These are phyloP conservation scores for Yamadazyma triangularis DNA, from an alignment of 1,139 yeast species.

Conservation along the genomic window DNA sequence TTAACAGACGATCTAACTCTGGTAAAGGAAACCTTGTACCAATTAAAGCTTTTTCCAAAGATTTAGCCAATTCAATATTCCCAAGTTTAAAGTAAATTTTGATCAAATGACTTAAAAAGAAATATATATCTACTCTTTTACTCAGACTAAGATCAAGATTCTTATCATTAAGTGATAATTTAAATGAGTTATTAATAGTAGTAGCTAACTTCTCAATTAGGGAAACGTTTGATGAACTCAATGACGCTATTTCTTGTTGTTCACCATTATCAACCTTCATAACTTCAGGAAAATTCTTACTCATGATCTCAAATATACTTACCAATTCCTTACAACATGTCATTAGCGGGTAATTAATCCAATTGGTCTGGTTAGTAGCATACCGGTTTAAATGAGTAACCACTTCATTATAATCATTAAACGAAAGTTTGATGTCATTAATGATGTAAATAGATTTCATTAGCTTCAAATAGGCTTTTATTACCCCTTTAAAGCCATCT, in stretches of 20 bases:
- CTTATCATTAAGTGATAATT: slow-evolving; percentile 75
- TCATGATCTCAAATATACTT: slow-evolving; percentile 37
- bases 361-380: slow-evolving; percentile 58
- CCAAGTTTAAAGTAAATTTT: slow-evolving; percentile 66
- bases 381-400: slow-evolving; percentile 51
- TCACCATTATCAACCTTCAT: slow-evolving; percentile 4
- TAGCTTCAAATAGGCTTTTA: slow-evolving; percentile 30
- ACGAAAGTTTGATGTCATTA: slow-evolving; percentile 35
- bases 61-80: slow-evolving; percentile 73
- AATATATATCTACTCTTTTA: slow-evolving; percentile 66
- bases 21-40: slow-evolving; percentile 45
- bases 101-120: slow-evolving; percentile 69
- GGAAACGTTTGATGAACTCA: slow-evolving; percentile 7
- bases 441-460: slow-evolving; percentile 34
- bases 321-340: slow-evolving; percentile 54
- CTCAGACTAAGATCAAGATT: slow-evolving; percentile 45
- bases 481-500: slow-evolving; percentile 34
- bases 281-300: slow-evolving; percentile 28
- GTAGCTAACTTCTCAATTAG: slow-evolving; percentile 55
- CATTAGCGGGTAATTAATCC: slow-evolving; percentile 64
- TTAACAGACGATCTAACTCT: slow-evolving; percentile 46
- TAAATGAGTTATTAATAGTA: slow-evolving; percentile 71
- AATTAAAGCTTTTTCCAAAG: slow-evolving; percentile 68
- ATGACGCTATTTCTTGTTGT: slow-evolving; percentile 4
- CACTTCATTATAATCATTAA: slow-evolving; percentile 37